Conservation (phyloP, 2,329 filamentous ascomycete genomes). For the Epicoccum nigrum region DNA sequence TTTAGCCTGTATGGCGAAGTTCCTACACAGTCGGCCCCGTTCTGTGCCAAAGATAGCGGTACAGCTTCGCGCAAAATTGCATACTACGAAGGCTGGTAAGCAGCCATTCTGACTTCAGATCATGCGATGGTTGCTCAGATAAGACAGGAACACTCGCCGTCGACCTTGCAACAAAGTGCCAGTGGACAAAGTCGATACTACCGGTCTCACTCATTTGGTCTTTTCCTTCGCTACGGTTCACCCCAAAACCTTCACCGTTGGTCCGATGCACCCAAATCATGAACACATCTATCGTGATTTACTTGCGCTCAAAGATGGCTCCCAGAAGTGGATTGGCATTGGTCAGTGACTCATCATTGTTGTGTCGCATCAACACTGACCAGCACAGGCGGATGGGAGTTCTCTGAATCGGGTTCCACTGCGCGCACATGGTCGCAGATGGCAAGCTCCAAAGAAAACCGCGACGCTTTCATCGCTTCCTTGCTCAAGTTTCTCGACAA, state of each 20-base stretch:
- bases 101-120: too few species aligned
- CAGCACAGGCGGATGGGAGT: constrained; percentile 48
- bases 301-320: constrained; percentile 16
- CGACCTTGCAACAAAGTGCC: constrained; percentile 33
- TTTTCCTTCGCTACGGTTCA: constrained; percentile 53
- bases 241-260: constrained; percentile 39
- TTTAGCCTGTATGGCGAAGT: constrained; percentile 16
- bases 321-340: constrained; percentile 28
- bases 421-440: constrained; percentile 47
- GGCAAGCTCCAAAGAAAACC: constrained; percentile 33
- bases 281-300: constrained; percentile 28
- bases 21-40: background rate
- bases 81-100: constrained; percentile 32
- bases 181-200: constrained; percentile 27
- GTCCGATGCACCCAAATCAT: constrained; percentile 21
- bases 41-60: constrained; percentile 23
- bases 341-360: constrained; percentile 8
- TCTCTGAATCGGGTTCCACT: constrained; percentile 39
- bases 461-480: constrained; percentile 47
- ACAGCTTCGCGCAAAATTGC: constrained; percentile 23
- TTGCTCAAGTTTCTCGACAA: constrained; percentile 50
- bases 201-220: constrained; percentile 33
- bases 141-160: constrained; percentile 23
- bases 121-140: background rate
- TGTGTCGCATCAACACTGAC: constrained; percentile 20